Conservation (phyloP, 129 eudicot species). For the Flaveria ramosissima region DNA sequence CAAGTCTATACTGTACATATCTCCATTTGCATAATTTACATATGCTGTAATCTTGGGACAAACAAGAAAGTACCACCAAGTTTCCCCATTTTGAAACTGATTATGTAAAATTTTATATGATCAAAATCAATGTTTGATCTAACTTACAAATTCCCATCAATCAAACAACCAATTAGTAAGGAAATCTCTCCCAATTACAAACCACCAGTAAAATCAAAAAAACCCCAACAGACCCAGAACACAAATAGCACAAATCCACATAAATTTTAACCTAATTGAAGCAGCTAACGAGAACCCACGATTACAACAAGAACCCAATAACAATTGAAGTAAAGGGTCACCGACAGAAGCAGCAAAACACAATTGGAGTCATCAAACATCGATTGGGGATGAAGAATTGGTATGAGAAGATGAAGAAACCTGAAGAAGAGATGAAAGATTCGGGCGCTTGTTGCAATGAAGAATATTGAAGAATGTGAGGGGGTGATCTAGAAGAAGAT, state of each 20-base stretch:
- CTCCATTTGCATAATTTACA: not conserved
- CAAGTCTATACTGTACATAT: not conserved
- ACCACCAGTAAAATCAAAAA: not conserved
- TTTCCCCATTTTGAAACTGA: not conserved
- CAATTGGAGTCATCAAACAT: not conserved
- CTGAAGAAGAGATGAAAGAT: conserved; percentile 15
- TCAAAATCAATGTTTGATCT: not conserved
- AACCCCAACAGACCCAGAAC: not conserved
- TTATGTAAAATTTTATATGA: not conserved
- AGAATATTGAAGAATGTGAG: not conserved
- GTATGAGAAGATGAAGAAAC: conserved; percentile 14
- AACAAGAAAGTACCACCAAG: not conserved
- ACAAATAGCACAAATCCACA: not conserved
- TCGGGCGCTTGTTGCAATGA: not conserved
- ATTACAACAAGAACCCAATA: not conserved
- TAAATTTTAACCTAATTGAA: conserved; percentile 3
- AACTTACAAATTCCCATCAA: conserved; percentile 12
- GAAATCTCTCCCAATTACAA: too few species aligned
- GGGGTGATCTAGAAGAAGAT: conserved; percentile 20
- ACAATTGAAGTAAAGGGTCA: conserved; percentile 4
- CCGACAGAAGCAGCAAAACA: conserved; percentile 9
- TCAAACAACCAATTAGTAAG: conserved; percentile 10
- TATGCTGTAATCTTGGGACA: not conserved
- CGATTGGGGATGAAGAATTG: not conserved
- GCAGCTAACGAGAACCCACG: not conserved